Percentiles rank a stretch among this genome's conserved stretches.
Evolutionary conservation across 2,329 filamentous ascomycete genomes (phyloP).

Genomic region (Fonsecaea nubica): DNA sequence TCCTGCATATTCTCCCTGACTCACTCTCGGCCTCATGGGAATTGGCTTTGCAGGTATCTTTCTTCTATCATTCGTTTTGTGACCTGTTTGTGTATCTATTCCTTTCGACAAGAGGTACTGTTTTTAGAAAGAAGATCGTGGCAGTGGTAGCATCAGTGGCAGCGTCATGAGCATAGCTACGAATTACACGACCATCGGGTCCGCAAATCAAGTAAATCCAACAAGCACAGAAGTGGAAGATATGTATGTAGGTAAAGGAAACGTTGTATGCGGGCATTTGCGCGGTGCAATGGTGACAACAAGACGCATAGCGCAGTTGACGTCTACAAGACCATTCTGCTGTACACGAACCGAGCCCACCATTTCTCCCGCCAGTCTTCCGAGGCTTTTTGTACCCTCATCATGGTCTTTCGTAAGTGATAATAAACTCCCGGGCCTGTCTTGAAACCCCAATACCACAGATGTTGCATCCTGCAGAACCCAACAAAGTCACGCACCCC

Average conservation of each 20-base stretch:
- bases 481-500: conserved; percentile 6
- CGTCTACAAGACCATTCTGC: conserved; percentile 18
- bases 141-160: too few relatives aligned
- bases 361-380: background rate
- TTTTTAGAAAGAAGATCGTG: too few relatives aligned
- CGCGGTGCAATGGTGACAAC: conserved; percentile 7
- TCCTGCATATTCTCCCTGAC: too few relatives aligned
- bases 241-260: background rate
- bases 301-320: conserved; percentile 10
- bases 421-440: conserved; percentile 13
- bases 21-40: too few relatives aligned
- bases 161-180: too few relatives aligned
- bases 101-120: too few relatives aligned
- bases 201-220: background rate
- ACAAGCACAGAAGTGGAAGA: background rate
- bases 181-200: too few relatives aligned
- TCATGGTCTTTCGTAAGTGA: conserved; percentile 22
- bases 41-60: too few relatives aligned
- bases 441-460: conserved; percentile 16
- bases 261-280: background rate
- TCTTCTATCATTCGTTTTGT: too few relatives aligned
- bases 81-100: too few relatives aligned
- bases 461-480: conserved; percentile 3
- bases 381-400: conserved; percentile 13
- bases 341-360: conserved; percentile 18